Base-by-base conservation (phyloP, 108 stramenopile genomes). In the Nitzschia sp. region DNA sequence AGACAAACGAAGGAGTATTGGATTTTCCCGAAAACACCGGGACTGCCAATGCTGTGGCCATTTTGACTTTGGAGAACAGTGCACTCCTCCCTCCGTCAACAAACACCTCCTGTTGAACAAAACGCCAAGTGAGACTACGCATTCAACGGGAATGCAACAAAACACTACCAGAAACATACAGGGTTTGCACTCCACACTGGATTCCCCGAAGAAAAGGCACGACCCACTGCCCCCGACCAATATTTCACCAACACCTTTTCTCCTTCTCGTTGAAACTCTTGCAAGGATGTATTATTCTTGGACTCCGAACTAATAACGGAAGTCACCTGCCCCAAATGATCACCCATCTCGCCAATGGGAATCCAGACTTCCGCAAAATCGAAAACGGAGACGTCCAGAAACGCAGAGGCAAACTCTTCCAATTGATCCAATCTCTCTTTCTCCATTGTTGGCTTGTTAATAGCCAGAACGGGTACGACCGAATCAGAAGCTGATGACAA, bases 281-380 rank as follows among this genome's bases (percentile, higher is more conserved):
- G 77, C 19, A 92, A 66, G 3, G 63, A 62, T 0, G 37, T 42
- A 48, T 89, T 85, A 12, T 52, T 75, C 15, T 59, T 65, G 43
- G 61, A 59, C 15, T 81, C 79, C 41, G 80, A 78, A 46, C 85
- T 81, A 8, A 76, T 85, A 21, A 86, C 66, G 8, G 83, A 79
- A 44, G 83, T 83, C 3, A 85, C 74, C 60, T 86, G 88, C 38
- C 73, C 67, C 29, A 90, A 65, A 43, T 57, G 52, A 29, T 84
- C 83, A 11, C 50, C 54, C 15, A 73, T 57, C 19, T 54, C 62
- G 42, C 70, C 74, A 15, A 72, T 54, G 26, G 86, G 78, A 38
- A 94, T 74, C 96, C 96, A 98, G 19, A 94, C 79, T 71, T 98
- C 97, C 10, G 94, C 91, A 19, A 91, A 77, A 73, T 98, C 95